Evolutionary conservation across 305 asterid genomes (phyloP), one percentile per base, ranked within the genome.

Genomic region (Solanum chacoense): DNA sequence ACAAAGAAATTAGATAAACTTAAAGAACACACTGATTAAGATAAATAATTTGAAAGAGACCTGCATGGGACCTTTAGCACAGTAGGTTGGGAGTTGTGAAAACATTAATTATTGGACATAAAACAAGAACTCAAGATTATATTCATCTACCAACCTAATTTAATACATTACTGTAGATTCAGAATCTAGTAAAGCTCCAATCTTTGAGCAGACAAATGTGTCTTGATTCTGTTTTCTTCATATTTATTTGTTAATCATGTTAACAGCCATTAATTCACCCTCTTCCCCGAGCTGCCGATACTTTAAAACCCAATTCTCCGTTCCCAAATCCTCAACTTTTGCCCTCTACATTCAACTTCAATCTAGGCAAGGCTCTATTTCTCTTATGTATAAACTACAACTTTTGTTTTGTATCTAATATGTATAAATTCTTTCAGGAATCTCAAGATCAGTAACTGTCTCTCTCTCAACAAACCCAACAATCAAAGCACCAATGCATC

Each of bases 381-480:
- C 67, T 81, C 87, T 76, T 63, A 22, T 63, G 71, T 63, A 63
- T 63, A 63, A 22, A 63, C 28, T 63, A 63, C 0, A 3, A 63
- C 28, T 22, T 63, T 50, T 50, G 20, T 59, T 83, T 83, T 45
- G 73, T 31, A 50, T 50, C 32, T 79, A 45, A 26, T 28, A 79
- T 74, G 31, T 29, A 80, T 37, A 34, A 38, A 22, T 35, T 38
- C 18, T 40, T 14, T 59, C 91, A 91, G 94, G 91, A 89, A 88
- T 7, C 31, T 85, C 71, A 92, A 90, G 91, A 86, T 90, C 87
- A 84, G 42, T 84, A 59, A 84, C 75, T 87, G 94, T 87, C 34
- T 90, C 63, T 88, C 93, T 45, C 67, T 90, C 34, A 75, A 91
- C 69, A 89, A 74, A 65, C 78, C 87, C 26, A 38, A 74, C 18